Evolutionary conservation across 345 rosid species (phyloP).

Genomic region (Bruguiera parviflora): DNA sequence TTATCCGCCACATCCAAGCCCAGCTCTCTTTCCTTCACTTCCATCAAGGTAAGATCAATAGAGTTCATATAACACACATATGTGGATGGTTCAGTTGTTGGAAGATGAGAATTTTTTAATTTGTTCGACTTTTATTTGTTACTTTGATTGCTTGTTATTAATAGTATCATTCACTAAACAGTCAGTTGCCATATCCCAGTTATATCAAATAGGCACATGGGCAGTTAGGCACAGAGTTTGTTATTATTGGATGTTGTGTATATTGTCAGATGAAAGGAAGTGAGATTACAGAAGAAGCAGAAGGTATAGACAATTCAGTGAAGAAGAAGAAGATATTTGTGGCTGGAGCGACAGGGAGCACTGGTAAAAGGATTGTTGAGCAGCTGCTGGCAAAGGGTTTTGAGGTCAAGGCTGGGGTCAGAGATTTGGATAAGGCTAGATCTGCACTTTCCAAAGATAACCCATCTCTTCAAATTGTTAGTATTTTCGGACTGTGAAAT

Average conservation of each 20-base stretch:
- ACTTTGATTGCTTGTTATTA: too few relatives aligned
- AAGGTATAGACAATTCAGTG: constrained; percentile 6
- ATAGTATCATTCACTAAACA: too few relatives aligned
- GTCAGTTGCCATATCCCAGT: too few relatives aligned
- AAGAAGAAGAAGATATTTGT: constrained; percentile 63
- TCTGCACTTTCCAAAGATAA: constrained; percentile 45
- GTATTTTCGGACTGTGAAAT: constrained; percentile 17
- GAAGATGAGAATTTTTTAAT: too few relatives aligned
- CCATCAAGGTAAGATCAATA: constrained; percentile 23
- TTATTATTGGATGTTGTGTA: background rate
- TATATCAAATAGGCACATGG: too few relatives aligned
- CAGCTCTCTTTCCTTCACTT: constrained; percentile 6
- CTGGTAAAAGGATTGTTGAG: constrained; percentile 77
- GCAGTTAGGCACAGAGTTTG: background rate
- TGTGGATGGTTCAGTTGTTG: background rate
- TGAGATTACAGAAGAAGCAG: constrained; percentile 27
- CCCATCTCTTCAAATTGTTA: constrained; percentile 72
- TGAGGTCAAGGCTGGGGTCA: constrained; percentile 80
- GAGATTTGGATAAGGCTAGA: constrained; percentile 68
- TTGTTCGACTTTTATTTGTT: too few relatives aligned
- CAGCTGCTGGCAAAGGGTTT: constrained; percentile 83
- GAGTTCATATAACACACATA: background rate
- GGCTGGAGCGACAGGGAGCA: constrained; percentile 87
- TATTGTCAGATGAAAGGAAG: constrained; percentile 52
- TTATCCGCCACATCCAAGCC: background rate